A percentile compares a stretch with the other conserved stretches of the same genome.
Evolutionary conservation across 208 protist genomes (phyloP).

Genomic region (Trichomonas tenax): DNA sequence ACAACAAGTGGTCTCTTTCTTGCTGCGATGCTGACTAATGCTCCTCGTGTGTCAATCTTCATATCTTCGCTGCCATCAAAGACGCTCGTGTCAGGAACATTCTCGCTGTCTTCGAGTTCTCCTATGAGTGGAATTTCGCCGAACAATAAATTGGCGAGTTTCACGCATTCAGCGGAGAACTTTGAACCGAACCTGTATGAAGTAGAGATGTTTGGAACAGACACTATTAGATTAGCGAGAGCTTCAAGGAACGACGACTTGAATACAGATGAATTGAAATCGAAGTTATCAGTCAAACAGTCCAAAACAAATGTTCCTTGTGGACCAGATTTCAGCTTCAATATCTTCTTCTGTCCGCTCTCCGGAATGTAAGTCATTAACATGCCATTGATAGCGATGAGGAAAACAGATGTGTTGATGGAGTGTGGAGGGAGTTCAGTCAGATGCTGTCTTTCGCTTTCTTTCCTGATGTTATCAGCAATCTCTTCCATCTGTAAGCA

Average conservation of each 20-base stretch:
- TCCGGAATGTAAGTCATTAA: neutral
- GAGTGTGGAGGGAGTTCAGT: neutral
- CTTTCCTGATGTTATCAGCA: neutral
- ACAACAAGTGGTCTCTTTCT: neutral
- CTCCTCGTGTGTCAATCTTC: neutral
- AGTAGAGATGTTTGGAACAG: neutral
- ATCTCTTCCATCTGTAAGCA: neutral
- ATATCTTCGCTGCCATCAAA: neutral
- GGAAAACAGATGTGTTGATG: neutral
- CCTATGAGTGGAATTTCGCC: neutral
- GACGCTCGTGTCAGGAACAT: neutral
- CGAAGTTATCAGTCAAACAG: neutral
- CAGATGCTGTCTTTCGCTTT: neutral
- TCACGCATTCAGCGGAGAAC: neutral
- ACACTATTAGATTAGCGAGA: neutral
- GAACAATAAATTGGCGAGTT: neutral
- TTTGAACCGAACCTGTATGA: neutral
- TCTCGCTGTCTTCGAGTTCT: neutral
- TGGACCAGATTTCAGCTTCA: neutral
- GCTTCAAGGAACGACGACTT: neutral
- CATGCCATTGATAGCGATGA: neutral
- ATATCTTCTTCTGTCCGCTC: neutral
- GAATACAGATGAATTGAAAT: neutral
- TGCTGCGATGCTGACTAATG: neutral
- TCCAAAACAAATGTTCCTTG: neutral